These are phyloP conservation scores for Paecilomyces sp. DNA, from an alignment of 2,329 filamentous ascomycete species.

Conservation along the genomic window DNA sequence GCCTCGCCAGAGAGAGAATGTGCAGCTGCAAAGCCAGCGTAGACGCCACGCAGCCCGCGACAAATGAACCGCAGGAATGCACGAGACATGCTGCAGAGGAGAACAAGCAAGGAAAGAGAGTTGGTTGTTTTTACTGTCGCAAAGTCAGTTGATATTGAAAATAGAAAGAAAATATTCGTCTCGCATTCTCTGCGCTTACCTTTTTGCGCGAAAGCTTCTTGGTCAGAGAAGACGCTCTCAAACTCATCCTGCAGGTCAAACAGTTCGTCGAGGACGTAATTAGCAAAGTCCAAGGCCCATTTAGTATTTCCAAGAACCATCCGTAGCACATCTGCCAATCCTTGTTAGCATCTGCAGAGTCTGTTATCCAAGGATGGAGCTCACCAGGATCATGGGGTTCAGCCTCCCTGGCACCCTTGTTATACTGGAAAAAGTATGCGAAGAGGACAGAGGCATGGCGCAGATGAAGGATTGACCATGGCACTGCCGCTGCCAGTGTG, in stretches of 20 bases:
- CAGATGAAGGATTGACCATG: slow-evolving; percentile 67
- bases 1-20: slow-evolving; percentile 31
- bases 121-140: slow-evolving; percentile 27
- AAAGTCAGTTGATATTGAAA: slow-evolving; percentile 9
- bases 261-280: slow-evolving; percentile 50
- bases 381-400: slow-evolving; percentile 52
- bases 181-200: slow-evolving; percentile 12
- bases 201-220: slow-evolving; percentile 30
- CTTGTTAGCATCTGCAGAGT: background rate
- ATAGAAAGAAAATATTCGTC: background rate
- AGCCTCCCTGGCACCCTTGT: slow-evolving; percentile 43
- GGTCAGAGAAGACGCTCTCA: slow-evolving; percentile 22
- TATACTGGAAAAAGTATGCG: slow-evolving; percentile 59
- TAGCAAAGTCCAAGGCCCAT: slow-evolving; percentile 66
- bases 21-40: slow-evolving; percentile 34
- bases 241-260: slow-evolving; percentile 37
- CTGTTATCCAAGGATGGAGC: slow-evolving; percentile 8
- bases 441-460: slow-evolving; percentile 60
- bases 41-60: slow-evolving; percentile 55
- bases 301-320: slow-evolving; percentile 66
- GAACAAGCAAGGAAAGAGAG: slow-evolving; percentile 43
- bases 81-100: slow-evolving; percentile 68
- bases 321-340: slow-evolving; percentile 57
- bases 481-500: slow-evolving; percentile 63
- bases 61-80: slow-evolving; percentile 64